Evolutionary conservation across 1,139 yeast species (phyloP), one percentile per base, ranked within the genome.

Genomic region (Sugiyamaella sp.): DNA sequence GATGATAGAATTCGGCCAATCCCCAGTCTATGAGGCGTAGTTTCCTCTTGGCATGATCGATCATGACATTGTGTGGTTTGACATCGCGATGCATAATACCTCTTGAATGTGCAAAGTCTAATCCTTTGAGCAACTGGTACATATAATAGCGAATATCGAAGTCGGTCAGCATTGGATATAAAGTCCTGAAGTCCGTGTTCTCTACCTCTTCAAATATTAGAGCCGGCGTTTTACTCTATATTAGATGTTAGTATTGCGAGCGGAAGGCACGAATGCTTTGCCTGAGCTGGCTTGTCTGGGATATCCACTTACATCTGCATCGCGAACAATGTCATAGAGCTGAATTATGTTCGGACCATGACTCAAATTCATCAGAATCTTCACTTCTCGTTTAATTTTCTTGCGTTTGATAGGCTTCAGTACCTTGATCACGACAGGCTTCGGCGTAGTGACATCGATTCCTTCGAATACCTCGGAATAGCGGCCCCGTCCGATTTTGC

Each of bases 71-170:
- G 68, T 91, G 97, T 10, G 98, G 98, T 69, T 91, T 91, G 57
- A 91, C 97, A 71, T 91, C 98, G 68, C 98, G 79, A 71, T 91
- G 98, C 86, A 91, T 91, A 57, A 91, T 89, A 24, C 98, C 98
- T 89, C 86, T 87, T 3, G 96, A 88, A 72, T 91, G 98, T 24
- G 90, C 85, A 69, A 80, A 91, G 69, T 91, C 97, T 60, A 91
- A 76, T 0, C 97, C 98, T 49, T 79, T 81, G 61, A 91, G 76
- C 58, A 91, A 76, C 71, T 90, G 95, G 60, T 79, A 85, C 84
- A 91, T 89, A 72, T 91, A 91, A 71, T 72, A 89, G 61, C 90
- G 80, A 62, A 90, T 85, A 67, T 91, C 97, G 56, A 73, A 72
- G 65, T 84, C 88, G 16, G 85, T 78, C 69, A 91, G 86, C 53